phyloP scores from a whole-genome alignment of 306 rosid species.

The Elaeagnus macrophylla region DNA sequence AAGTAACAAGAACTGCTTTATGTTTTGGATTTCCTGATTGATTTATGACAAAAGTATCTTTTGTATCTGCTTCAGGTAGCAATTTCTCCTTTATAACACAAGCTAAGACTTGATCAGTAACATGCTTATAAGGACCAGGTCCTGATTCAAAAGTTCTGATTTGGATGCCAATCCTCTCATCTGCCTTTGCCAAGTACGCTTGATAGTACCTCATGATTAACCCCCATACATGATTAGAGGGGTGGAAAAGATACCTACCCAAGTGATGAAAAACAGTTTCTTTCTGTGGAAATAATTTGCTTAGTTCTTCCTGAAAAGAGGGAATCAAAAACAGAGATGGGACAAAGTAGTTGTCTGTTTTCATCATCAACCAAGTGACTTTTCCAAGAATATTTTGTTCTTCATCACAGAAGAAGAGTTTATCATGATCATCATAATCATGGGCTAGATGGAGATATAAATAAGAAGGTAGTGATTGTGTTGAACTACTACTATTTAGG shows the following conservation, averaged over 20 bases:
- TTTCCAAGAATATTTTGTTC: constrained; percentile 41
- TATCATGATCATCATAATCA: constrained; percentile 63
- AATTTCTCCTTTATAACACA: constrained; percentile 42
- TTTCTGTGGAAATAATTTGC: constrained; percentile 51
- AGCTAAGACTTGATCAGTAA: constrained; percentile 50
- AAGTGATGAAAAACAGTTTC: constrained; percentile 58
- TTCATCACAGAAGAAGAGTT: constrained; percentile 69
- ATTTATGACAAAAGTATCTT: constrained; percentile 12
- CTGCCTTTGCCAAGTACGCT: constrained; percentile 45
- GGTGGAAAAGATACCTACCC: constrained; percentile 66
- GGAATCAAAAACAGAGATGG: constrained; percentile 67
- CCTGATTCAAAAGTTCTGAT: constrained; percentile 50
- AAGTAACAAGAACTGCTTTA: constrained; percentile 55
- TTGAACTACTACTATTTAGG: constrained; percentile 5
- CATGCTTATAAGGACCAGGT: constrained; percentile 52
- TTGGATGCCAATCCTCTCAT: constrained; percentile 63
- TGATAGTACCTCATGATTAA: constrained; percentile 48
- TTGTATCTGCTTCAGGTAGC: constrained; percentile 40
- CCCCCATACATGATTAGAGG: constrained; percentile 67
- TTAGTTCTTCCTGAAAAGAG: constrained; percentile 46
- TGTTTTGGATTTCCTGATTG: constrained; percentile 27
- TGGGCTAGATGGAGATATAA: constrained; percentile 59
- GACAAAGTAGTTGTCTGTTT: constrained; percentile 56
- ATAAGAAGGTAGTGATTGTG: constrained; percentile 21
- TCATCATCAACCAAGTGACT: constrained; percentile 55